These are phyloP conservation scores for Solanum boliviense DNA, from an alignment of 257 asterid genomes.

Conservation along the genomic window DNA sequence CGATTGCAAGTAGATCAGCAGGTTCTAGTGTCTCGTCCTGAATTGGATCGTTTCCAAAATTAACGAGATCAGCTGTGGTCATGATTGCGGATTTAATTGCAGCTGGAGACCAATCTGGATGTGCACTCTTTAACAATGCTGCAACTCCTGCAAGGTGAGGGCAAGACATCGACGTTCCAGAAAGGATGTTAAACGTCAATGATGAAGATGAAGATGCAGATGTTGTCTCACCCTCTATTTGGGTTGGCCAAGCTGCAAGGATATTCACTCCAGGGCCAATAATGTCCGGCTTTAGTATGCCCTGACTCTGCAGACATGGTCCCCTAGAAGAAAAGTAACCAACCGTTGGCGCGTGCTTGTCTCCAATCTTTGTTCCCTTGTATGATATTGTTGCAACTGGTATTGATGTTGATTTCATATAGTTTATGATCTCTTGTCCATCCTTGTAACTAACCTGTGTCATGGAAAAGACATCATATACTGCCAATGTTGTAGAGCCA, in stretches of 20 bases:
- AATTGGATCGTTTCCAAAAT: background rate
- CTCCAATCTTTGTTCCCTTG: slow-evolving; percentile 1
- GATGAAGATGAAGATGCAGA: background rate
- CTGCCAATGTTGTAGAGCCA: background rate
- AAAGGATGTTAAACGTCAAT: background rate
- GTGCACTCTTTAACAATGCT: background rate
- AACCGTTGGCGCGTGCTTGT: background rate
- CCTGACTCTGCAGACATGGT: background rate
- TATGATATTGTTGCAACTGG: background rate
- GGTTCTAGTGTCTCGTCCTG: background rate
- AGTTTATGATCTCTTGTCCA: background rate
- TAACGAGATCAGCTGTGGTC: background rate
- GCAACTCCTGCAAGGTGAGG: slow-evolving; percentile 4
- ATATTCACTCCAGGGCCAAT: background rate
- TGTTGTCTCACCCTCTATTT: background rate
- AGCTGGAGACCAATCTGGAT: background rate
- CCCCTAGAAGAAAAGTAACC: background rate
- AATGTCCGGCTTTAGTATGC: background rate
- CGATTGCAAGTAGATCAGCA: background rate
- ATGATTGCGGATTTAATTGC: background rate
- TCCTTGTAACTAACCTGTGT: background rate
- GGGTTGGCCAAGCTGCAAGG: background rate
- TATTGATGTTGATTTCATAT: background rate
- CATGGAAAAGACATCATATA: background rate
- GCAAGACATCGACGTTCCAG: background rate